phyloP scores from a whole-genome alignment of 345 rosid genomes.

The Eucalyptus erythrocorys region DNA sequence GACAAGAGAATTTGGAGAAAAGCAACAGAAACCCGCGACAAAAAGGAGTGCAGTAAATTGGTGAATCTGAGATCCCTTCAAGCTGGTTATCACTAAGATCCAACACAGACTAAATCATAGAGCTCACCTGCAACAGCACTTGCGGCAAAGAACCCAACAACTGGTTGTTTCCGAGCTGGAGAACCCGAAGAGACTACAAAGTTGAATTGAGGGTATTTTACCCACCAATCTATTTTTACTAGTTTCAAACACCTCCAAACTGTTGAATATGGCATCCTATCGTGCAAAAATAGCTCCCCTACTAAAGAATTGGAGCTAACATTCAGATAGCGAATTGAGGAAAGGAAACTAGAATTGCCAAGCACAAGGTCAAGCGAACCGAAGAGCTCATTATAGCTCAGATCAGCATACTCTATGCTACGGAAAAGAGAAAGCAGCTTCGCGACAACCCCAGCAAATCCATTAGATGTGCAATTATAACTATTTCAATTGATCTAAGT shows the following conservation, averaged over 20 bases:
- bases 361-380: conserved; percentile 69
- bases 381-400: conserved; percentile 55
- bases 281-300: conserved; percentile 64
- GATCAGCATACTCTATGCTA: conserved; percentile 34
- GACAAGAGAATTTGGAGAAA: neutral
- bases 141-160: conserved; percentile 54
- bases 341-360: conserved; percentile 50
- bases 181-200: conserved; percentile 68
- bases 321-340: conserved; percentile 45
- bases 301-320: conserved; percentile 44
- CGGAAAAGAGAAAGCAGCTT: conserved; percentile 36
- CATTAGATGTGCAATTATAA: conserved; percentile 58
- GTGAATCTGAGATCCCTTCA: conserved; percentile 31
- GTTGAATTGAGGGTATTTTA: conserved; percentile 49
- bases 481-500: conserved; percentile 35
- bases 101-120: conserved; percentile 60
- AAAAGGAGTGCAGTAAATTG: neutral
- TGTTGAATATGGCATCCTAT: conserved; percentile 63
- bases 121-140: conserved; percentile 59
- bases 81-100: conserved; percentile 75
- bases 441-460: conserved; percentile 62
- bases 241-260: conserved; percentile 81
- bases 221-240: conserved; percentile 60
- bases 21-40: neutral
- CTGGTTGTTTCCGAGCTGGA: conserved; percentile 54